Evolutionary conservation across 2,329 filamentous ascomycete species (phyloP), one percentile per base, ranked within the genome.

Genomic region (Polytolypa hystricis): DNA sequence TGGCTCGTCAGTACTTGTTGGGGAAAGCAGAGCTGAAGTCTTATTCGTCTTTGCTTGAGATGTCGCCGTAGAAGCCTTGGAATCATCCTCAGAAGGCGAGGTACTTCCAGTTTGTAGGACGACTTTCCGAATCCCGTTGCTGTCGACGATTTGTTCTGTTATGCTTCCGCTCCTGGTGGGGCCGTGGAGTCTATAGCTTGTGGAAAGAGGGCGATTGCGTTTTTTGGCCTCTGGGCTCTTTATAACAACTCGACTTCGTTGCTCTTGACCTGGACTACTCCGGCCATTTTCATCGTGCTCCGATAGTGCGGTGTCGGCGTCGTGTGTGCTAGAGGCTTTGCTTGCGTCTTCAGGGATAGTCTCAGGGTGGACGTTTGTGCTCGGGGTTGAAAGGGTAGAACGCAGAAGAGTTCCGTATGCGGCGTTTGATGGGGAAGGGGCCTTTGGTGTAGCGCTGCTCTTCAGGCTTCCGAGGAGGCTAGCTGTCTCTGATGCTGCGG

Each of bases 81-180:
- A 15, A 10, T 42, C 40, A 7, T 38, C 37, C 4, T 42, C 40
- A 3, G 36, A 57, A 52, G 12, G 42, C 29, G 69, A 68, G 45
- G 63, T 69, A 12, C 69, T 71, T 46, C 71, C 77, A 3, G 77
- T 77, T 51, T 84, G 79, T 17, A 89, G 65, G 1, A 89, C 74
- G 30, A 85, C 74, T 60, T 89, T 89, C 44, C 76, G 74, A 35
- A 86, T 71, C 2, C 83, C 83, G 38, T 79, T 76, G 2, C 79
- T 67, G 50, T 87, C 79, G 38, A 86, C 65, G n/a, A 83, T 66
- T 42, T 81, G 83, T 57, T 87, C 81, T 0, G 81, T 85, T 48
- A 87, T 84, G 53, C 79, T 84, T 18, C 83, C 82, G 47, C 78
- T 84, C 39, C 81, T 70, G 4, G 78, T 77, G 4, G 68, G 65